These are phyloP conservation scores for Aspergillus incahuasiensis DNA, from an alignment of 495 filamentous ascomycete species.

Conservation along the genomic window DNA sequence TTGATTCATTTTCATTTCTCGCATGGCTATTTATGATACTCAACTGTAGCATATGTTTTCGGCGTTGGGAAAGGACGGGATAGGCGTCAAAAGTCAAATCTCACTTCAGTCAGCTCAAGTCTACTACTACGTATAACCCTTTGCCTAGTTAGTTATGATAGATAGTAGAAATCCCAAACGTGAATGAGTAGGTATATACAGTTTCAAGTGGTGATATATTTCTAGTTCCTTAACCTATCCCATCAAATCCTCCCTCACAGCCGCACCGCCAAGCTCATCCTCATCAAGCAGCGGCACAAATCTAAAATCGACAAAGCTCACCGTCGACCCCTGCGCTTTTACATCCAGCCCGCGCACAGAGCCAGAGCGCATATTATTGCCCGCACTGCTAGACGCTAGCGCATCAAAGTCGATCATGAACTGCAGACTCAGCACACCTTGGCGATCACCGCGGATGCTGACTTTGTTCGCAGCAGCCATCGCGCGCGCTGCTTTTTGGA, in stretches of 20 bases:
- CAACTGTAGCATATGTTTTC: neutral
- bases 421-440: conserved; percentile 89
- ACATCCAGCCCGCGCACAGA: neutral
- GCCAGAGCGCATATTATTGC: neutral
- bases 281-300: conserved; percentile 67
- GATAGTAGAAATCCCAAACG: too few relatives aligned
- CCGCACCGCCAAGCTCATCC: conserved; percentile 50
- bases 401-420: conserved; percentile 84
- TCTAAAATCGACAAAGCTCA: conserved; percentile 74
- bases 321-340: conserved; percentile 17
- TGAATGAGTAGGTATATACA: too few relatives aligned
- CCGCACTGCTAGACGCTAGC: conserved; percentile 16
- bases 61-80: neutral
- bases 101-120: too few relatives aligned
- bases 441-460: conserved; percentile 77
- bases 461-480: conserved; percentile 92
- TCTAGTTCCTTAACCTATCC: neutral
- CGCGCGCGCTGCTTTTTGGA: conserved; percentile 76
- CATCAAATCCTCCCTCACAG: conserved; percentile 1
- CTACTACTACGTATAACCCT: too few relatives aligned
- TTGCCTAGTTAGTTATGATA: too few relatives aligned
- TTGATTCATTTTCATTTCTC: neutral
- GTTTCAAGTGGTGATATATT: too few relatives aligned
- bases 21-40: neutral
- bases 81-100: neutral